phyloP scores from a whole-genome alignment of 768 basidiomycete species.

The Baorangia bicolor region DNA sequence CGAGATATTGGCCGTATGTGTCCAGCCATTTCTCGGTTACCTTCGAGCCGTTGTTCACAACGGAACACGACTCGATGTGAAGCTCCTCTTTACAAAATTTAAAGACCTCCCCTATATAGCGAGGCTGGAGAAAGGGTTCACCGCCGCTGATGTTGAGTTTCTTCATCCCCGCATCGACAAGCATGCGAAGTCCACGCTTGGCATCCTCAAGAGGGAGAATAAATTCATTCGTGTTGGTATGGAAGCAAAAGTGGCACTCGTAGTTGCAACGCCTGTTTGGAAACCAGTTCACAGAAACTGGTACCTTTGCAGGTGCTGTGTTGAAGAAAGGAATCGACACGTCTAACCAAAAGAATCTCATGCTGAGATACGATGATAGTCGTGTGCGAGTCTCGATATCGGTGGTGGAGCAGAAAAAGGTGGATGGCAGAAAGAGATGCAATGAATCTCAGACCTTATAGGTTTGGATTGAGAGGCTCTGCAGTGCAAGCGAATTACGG shows the following conservation, averaged over 20 bases:
- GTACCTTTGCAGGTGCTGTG: constrained; percentile 5
- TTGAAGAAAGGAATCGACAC: constrained; percentile 18
- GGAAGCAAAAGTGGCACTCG: constrained; percentile 41
- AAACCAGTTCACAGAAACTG: constrained; percentile 31
- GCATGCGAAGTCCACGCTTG: constrained; percentile 33
- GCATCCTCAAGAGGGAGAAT: constrained; percentile 38
- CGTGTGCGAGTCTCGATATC: no score
- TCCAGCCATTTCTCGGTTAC: constrained; percentile 43
- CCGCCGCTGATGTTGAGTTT: constrained; percentile 40
- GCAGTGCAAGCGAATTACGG: not conserved
- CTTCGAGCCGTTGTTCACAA: constrained; percentile 39
- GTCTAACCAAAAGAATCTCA: constrained; percentile 19
- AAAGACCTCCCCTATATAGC: constrained; percentile 40
- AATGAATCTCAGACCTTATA: not conserved
- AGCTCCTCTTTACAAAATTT: constrained; percentile 39
- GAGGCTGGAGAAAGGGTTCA: constrained; percentile 38
- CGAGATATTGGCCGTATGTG: constrained; percentile 38
- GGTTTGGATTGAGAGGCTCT: not conserved
- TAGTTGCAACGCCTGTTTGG: constrained; percentile 35
- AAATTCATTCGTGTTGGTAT: constrained; percentile 36
- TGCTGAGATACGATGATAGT: not conserved
- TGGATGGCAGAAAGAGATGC: not conserved
- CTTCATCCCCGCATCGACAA: constrained; percentile 34
- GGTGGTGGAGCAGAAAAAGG: not conserved
- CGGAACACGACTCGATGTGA: constrained; percentile 34